A percentile compares a stretch with the other conserved stretches of the same genome.
These are phyloP conservation scores for Bolboschoenus planiculmis DNA, from an alignment of 176 grass and related monocot species.

Conservation along the genomic window DNA sequence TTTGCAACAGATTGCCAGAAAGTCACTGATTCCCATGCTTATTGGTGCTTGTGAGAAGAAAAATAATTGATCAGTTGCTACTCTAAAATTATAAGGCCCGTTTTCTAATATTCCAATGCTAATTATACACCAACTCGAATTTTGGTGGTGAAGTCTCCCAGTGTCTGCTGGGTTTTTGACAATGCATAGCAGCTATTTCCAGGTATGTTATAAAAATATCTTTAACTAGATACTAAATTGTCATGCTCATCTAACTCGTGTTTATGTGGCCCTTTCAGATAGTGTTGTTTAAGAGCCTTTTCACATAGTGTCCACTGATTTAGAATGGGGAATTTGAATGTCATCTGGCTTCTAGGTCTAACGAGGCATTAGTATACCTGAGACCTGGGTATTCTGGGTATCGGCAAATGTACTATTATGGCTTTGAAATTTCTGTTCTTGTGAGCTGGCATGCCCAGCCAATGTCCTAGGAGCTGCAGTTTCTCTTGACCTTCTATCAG, in stretches of 20 bases:
- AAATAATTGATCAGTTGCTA: not conserved
- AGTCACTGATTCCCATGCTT: slow-evolving; percentile 54
- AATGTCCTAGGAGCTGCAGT: not conserved
- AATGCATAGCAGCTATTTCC: not conserved
- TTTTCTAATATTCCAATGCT: slow-evolving; percentile 7
- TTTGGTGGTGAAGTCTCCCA: not conserved
- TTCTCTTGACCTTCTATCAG: not conserved
- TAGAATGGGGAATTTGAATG: not conserved
- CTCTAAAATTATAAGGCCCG: not conserved
- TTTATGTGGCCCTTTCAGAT: not conserved
- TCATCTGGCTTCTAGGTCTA: not conserved
- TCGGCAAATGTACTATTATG: not conserved
- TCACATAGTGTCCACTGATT: not conserved
- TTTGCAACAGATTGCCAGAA: slow-evolving; percentile 65
- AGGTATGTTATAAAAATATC: not conserved
- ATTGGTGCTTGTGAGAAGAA: slow-evolving; percentile 18
- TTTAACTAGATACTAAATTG: not conserved
- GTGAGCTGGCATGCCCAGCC: not conserved
- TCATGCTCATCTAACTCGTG: not conserved
- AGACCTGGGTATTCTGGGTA: not conserved
- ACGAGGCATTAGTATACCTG: not conserved
- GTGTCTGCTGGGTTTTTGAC: not conserved
- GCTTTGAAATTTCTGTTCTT: not conserved
- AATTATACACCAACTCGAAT: not conserved
- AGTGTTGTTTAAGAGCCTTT: not conserved